Base-by-base conservation (phyloP, 495 filamentous ascomycete genomes). In the Podospora anserina region DNA sequence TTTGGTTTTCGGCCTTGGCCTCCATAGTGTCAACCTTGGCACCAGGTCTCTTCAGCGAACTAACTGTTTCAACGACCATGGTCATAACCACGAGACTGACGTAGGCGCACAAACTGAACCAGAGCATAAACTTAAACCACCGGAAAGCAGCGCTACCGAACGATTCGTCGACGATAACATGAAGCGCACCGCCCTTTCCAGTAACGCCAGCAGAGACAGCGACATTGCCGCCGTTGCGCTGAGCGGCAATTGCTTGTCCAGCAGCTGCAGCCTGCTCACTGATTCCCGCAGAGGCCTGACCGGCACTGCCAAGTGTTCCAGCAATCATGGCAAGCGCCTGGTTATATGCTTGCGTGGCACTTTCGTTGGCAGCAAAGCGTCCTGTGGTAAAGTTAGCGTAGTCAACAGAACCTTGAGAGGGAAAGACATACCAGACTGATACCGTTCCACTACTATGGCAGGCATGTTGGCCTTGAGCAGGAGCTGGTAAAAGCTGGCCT, bases 131-230 rank as follows among this genome's bases (percentile, higher is more conserved):
- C 73, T 92, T 96, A 75, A 93, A 81, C 94, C 92, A 97, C 75
- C 92, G 91, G 78, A 97, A 96, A 62, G 97, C 82, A 5, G 83
- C 83, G 69, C 87, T 88, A 63, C 91, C 88, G 49, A 91, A 81
- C 18, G 92, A 91, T 74, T 99, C 94, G 69, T 97, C 94, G n/a
- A 98, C 92, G 20, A 98, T 92, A 20, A 99, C 95, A 75, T 98
- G 92, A 49, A 98, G 82, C 16, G 94, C 95, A 57, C 88, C 86
- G 49, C 88, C 88, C 79, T 93, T 94, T 3, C 82, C 61, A 63
- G 28, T 18, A 20, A 32, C 2, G 9, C 61, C 88, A 76, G 60
- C 69, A 16, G 80, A 71, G 30, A 86, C 78, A 5, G 85, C 84
- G 66, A 91, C 74, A 74, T 90, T 90, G 65, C 87, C 86, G 49